phyloP scores from a whole-genome alignment of 1,284 basidiomycete species.

The Fomitopsis schrenkii region DNA sequence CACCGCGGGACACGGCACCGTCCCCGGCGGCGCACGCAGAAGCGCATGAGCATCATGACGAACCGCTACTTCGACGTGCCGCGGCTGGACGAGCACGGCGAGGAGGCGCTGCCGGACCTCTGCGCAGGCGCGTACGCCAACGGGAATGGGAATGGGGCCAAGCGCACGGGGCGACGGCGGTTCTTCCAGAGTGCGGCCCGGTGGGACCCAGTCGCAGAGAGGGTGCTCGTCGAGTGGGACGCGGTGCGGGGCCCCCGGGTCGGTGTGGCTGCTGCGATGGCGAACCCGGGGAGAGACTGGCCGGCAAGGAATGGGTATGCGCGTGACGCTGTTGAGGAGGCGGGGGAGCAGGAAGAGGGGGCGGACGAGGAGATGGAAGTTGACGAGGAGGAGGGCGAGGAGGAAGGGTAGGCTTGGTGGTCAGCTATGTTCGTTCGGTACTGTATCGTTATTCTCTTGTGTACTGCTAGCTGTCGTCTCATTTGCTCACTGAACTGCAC shows the following conservation, averaged over 20 bases:
- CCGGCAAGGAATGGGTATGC: slow-evolving; percentile 10
- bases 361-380: slow-evolving; percentile 17
- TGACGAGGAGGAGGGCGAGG: slow-evolving; percentile 7
- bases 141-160: slow-evolving; percentile 14
- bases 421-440: not conserved
- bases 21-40: slow-evolving; percentile 27
- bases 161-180: slow-evolving; percentile 27
- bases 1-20: not conserved
- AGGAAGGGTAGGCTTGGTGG: not conserved
- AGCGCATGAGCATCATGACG: slow-evolving; percentile 67
- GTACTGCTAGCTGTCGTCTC: not conserved
- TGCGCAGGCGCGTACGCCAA: slow-evolving; percentile 22
- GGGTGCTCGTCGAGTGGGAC: slow-evolving; percentile 12
- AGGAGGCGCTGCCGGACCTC: slow-evolving; percentile 11
- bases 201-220: slow-evolving; percentile 32
- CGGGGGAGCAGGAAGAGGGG: slow-evolving; percentile 18
- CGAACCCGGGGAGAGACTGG: slow-evolving; percentile 1
- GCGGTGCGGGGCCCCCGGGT: slow-evolving; percentile 6
- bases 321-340: slow-evolving; percentile 5
- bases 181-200: slow-evolving; percentile 54
- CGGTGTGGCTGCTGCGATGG: slow-evolving; percentile 14
- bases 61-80: slow-evolving; percentile 50
- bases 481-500: not conserved
- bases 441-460: not conserved
- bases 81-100: slow-evolving; percentile 21